Base-by-base conservation (phyloP, 2,329 filamentous ascomycete species). In the Hymenoscyphus salicellus region DNA sequence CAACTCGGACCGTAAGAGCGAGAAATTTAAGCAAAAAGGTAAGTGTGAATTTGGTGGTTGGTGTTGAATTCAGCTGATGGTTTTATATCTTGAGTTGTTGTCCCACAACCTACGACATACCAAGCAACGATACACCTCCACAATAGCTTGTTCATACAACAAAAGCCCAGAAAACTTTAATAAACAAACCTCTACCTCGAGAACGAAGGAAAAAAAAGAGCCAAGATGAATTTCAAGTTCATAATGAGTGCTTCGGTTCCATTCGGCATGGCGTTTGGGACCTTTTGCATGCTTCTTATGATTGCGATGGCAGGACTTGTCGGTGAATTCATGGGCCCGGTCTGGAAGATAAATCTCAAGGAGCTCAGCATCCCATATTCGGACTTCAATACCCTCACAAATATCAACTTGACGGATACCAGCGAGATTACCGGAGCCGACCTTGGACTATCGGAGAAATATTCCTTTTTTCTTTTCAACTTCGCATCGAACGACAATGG, bases 221-320 rank as follows among this genome's bases (percentile, higher is more conserved):
- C 46, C 10, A 52, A 52, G 20, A 52, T 52, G 46, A 52, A 52
- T 52, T 52, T 52, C 7, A 59, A 59, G 11, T 38, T 38, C 5
- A 32, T 59, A 10, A 7, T 46, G 33, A 11, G 10, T 3, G 36
- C 23, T 2, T 16, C 11, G 6, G 28, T 57, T n/a, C 60, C 60
- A 28, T 62, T 62, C 26, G 49, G 26, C 14, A n/a, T 62, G 28
- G 52, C 26, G 1, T 62, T 62, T 56, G 52, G 49, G 7, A 6
- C 52, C 11, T 62, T 62, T n/a, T 55, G n/a, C 20, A 62, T 62
- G 60, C 33, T 62, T 7, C 11, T 62, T 1, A 62, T 62, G 11
- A 30, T 57, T 43, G 60, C 30, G 16, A 26, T 62, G 3, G 49
- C 33, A 30, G 60, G 60, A 11, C 28, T 62, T 11, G 46, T 16